phyloP scores from a whole-genome alignment of 768 basidiomycete genomes.

The Suillus paluster region DNA sequence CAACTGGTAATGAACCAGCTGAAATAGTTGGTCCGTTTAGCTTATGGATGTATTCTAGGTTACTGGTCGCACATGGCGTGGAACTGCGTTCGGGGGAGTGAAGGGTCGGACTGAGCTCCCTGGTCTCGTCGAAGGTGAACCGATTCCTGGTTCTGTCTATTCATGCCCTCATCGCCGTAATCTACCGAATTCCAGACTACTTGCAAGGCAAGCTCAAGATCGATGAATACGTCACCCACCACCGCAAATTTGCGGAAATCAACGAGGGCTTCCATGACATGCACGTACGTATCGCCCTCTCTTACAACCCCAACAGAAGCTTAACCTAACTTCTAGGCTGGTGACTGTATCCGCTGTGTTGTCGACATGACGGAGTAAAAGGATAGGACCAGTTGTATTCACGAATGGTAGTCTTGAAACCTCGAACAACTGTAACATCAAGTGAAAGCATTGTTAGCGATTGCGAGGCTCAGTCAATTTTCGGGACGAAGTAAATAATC shows the following conservation, averaged over 20 bases:
- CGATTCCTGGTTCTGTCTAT: background rate
- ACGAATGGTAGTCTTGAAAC: background rate
- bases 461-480: background rate
- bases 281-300: conserved; percentile 69
- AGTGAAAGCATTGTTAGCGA: background rate
- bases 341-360: conserved; percentile 93
- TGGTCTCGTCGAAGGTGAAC: conserved; percentile 84
- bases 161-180: background rate
- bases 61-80: conserved; percentile 93
- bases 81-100: conserved; percentile 95
- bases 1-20: conserved; percentile 42
- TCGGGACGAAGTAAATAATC: conserved; percentile 1
- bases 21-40: background rate
- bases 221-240: conserved; percentile 96
- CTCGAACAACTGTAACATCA: background rate
- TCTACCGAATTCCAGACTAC: conserved; percentile 65
- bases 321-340: conserved; percentile 49
- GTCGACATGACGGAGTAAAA: conserved; percentile 72
- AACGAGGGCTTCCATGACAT: conserved; percentile 93
- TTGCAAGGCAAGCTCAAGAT: conserved; percentile 82
- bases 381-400: conserved; percentile 6
- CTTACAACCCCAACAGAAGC: background rate
- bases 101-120: conserved; percentile 97
- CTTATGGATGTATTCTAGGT: conserved; percentile 46
- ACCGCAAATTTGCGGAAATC: conserved; percentile 71